These are phyloP conservation scores for Amesomyces nigricolor DNA, from an alignment of 2,329 filamentous ascomycete genomes.

Conservation along the genomic window DNA sequence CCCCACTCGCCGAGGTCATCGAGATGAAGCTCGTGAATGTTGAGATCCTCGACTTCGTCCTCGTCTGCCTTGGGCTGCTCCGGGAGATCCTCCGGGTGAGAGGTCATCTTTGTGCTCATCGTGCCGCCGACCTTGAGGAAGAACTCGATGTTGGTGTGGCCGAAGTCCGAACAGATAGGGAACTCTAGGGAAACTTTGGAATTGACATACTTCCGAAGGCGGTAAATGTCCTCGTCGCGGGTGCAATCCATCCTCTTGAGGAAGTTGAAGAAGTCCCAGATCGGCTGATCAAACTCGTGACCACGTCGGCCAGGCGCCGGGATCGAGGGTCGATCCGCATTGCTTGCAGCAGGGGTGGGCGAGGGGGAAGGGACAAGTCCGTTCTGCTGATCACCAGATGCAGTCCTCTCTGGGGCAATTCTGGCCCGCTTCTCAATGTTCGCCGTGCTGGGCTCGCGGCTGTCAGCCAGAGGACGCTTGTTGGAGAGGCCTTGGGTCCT, in stretches of 20 bases:
- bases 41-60: background rate
- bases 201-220: background rate
- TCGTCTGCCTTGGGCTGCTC: background rate
- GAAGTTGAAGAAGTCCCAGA: background rate
- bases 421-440: no score
- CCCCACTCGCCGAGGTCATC: background rate
- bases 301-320: background rate
- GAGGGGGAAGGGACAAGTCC: background rate
- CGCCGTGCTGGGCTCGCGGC: no score
- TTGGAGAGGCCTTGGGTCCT: no score
- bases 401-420: no score
- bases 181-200: background rate
- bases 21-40: background rate
- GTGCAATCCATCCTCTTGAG: slow-evolving; percentile 2
- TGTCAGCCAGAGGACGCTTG: no score
- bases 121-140: slow-evolving; percentile 6
- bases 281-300: background rate
- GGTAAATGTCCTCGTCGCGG: background rate
- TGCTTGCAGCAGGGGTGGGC: no score
- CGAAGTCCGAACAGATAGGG: background rate
- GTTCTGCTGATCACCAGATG: no score
- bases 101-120: background rate
- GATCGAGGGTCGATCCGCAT: background rate
- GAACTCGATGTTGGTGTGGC: background rate
- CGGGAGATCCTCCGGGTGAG: background rate